A percentile compares a stretch with the other conserved stretches of the same genome.
Evolutionary conservation across 768 basidiomycete genomes (phyloP).

Genomic region (Tephrocybe sp.): DNA sequence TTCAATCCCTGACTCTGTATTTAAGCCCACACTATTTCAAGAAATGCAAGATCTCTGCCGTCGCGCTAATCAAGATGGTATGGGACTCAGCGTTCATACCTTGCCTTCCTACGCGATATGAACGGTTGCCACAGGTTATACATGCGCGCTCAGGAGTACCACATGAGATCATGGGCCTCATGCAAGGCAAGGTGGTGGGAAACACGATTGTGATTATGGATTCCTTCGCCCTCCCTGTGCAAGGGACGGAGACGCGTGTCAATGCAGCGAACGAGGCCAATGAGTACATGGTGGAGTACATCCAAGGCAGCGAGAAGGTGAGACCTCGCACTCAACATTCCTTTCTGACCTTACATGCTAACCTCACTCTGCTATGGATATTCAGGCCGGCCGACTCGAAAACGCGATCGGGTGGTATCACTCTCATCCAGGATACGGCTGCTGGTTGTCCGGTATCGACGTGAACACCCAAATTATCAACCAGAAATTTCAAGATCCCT

Average conservation of each 20-base stretch:
- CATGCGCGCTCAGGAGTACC: slow-evolving; percentile 96
- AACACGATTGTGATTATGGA: slow-evolving; percentile 87
- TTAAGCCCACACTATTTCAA: slow-evolving; percentile 86
- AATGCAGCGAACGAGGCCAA: slow-evolving; percentile 95
- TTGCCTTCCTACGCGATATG: neutral
- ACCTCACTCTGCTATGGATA: neutral
- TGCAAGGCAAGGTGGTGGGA: slow-evolving; percentile 93
- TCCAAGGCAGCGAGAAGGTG: slow-evolving; percentile 79
- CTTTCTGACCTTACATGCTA: neutral
- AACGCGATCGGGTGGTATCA: slow-evolving; percentile 98
- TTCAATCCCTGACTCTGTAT: neutral
- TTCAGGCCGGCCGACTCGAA: slow-evolving; percentile 78
- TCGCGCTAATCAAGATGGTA: slow-evolving; percentile 96
- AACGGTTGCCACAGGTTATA: slow-evolving; percentile 67
- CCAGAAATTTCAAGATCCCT: slow-evolving; percentile 94
- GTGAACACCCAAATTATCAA: slow-evolving; percentile 96
- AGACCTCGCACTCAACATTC: slow-evolving; percentile 14
- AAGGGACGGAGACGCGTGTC: slow-evolving; percentile 97
- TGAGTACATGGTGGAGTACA: slow-evolving; percentile 98
- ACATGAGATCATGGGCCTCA: slow-evolving; percentile 99
- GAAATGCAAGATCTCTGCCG: slow-evolving; percentile 91
- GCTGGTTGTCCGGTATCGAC: slow-evolving; percentile 99
- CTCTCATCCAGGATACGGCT: slow-evolving; percentile 98
- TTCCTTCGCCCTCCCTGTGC: slow-evolving; percentile 94
- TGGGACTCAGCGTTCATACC: slow-evolving; percentile 5